A percentile compares a stretch with the other conserved stretches of the same genome.
phyloP scores from a whole-genome alignment of 2,329 filamentous ascomycete genomes.

The Diaporthe citrichinensis region DNA sequence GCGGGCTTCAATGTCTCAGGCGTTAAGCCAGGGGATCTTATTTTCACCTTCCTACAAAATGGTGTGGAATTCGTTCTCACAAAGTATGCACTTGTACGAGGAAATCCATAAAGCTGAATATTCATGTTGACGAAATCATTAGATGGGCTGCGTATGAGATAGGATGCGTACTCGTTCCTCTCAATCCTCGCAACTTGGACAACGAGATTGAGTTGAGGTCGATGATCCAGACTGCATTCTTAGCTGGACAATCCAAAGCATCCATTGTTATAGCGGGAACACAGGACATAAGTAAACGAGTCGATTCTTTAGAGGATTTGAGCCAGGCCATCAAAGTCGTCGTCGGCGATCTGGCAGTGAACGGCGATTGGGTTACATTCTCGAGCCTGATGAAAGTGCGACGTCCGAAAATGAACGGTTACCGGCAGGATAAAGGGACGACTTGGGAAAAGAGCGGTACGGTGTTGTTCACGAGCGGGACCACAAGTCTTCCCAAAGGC shows the following conservation, averaged over 20 bases:
- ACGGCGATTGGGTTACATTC: neutral
- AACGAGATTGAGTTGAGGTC: neutral
- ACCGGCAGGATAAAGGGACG: no score
- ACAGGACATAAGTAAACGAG: neutral
- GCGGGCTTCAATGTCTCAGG: neutral
- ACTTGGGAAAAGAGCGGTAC: neutral
- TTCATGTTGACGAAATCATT: neutral
- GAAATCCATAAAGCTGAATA: neutral
- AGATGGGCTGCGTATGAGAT: constrained; percentile 6
- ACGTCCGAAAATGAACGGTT: neutral
- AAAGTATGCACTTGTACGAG: neutral
- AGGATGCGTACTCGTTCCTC: neutral
- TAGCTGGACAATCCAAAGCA: neutral
- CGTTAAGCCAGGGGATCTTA: neutral
- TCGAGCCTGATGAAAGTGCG: neutral
- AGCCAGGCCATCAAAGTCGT: neutral
- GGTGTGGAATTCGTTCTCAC: neutral
- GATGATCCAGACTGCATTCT: constrained; percentile 10
- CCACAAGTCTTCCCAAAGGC: neutral
- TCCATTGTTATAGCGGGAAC: neutral
- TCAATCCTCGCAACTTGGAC: constrained; percentile 11
- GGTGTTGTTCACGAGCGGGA: constrained; percentile 6
- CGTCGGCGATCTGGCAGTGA: neutral
- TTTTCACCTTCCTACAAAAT: neutral
- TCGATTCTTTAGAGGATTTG: neutral